phyloP scores from a whole-genome alignment of 257 asterid species.

The Echium plantagineum region DNA sequence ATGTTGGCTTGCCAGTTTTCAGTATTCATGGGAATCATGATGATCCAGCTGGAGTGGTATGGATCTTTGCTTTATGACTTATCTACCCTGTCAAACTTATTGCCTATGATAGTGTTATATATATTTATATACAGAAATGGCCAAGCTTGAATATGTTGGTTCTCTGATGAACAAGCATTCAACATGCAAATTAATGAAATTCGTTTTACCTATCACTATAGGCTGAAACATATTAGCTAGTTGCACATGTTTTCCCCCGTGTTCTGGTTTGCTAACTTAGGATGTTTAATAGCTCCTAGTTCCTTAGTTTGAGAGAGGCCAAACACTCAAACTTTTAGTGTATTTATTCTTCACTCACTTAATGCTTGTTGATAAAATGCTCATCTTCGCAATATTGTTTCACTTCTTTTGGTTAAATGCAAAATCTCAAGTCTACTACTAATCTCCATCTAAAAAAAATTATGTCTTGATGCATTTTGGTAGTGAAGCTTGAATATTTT shows the following conservation, averaged over 20 bases:
- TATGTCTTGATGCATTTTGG: no score
- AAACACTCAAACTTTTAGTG: no score
- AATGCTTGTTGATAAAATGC: background rate
- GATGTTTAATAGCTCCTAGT: background rate
- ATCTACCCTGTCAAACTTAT: background rate
- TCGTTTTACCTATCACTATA: background rate
- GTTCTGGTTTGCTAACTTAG: background rate
- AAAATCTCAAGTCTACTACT: background rate
- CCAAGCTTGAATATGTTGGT: background rate
- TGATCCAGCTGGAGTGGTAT: constrained; percentile 99
- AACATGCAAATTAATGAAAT: no score
- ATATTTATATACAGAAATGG: background rate
- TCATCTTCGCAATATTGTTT: background rate
- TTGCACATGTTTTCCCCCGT: background rate
- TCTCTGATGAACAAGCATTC: background rate
- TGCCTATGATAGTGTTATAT: background rate
- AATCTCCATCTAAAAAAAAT: background rate
- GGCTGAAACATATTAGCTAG: background rate
- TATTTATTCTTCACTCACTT: background rate
- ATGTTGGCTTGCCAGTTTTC: constrained; percentile 97
- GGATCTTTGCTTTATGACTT: constrained; percentile 22
- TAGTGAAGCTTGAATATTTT: no score
- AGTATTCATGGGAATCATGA: constrained; percentile 99
- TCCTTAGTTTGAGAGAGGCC: background rate
- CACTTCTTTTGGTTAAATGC: background rate